Evolutionary conservation across 2,329 filamentous ascomycete species (phyloP).

Genomic region (Alternaria postmessia): DNA sequence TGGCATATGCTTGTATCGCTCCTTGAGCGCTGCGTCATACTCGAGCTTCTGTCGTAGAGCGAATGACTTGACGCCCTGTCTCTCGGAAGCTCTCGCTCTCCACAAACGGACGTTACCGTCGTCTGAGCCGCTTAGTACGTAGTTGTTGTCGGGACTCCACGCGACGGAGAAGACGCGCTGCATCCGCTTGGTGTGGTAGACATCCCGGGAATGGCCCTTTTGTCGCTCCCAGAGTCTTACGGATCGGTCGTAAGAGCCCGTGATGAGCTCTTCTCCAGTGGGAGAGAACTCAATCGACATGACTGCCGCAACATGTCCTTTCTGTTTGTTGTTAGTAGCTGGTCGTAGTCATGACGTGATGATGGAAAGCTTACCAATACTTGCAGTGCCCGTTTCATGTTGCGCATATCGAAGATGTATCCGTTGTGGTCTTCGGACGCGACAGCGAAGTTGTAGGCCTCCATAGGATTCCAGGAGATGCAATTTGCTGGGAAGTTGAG

Average conservation of each 20-base stretch:
- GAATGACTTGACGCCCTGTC: conserved; percentile 85
- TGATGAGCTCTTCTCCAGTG: conserved; percentile 92
- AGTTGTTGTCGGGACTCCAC: conserved; percentile 90
- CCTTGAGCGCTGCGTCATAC: conserved; percentile 85
- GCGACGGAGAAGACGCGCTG: conserved; percentile 87
- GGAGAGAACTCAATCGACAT: conserved; percentile 98
- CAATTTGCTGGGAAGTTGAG: conserved; percentile 93
- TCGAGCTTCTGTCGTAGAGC: conserved; percentile 87
- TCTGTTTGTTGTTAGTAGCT: conserved; percentile 46
- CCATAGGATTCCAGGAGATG: conserved; percentile 94
- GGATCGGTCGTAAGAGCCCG: conserved; percentile 87
- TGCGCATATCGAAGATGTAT: conserved; percentile 93
- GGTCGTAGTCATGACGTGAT: background rate
- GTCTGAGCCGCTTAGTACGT: conserved; percentile 88
- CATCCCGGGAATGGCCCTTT: conserved; percentile 84
- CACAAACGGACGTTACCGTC: conserved; percentile 92
- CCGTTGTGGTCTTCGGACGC: conserved; percentile 95
- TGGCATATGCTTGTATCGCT: conserved; percentile 93
- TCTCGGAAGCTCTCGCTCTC: conserved; percentile 83
- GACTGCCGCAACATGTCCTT: conserved; percentile 88
- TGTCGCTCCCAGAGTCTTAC: conserved; percentile 84
- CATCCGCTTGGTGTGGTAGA: conserved; percentile 98
- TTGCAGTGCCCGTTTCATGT: conserved; percentile 86
- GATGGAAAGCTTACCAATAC: conserved; percentile 61
- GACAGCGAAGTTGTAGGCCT: conserved; percentile 92